These are phyloP conservation scores for Wallacemonas rigidus DNA, from an alignment of 208 protist genomes.

Conservation along the genomic window DNA sequence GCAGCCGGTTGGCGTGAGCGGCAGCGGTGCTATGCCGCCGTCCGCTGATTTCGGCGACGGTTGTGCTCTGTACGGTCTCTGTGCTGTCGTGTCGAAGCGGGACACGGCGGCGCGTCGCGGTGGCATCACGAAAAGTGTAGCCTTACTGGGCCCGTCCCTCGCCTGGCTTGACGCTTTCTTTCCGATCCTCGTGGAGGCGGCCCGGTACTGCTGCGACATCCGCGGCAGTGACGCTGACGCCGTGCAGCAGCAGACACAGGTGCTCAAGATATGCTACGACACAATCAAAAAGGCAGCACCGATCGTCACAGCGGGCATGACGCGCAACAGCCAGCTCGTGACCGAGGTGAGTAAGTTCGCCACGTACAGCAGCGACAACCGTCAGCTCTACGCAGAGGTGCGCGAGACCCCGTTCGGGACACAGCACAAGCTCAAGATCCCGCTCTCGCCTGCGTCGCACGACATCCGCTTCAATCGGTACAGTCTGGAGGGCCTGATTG, in stretches of 20 bases:
- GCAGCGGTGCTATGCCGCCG: not conserved
- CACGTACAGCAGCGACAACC: conserved; percentile 33
- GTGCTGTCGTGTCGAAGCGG: conserved; percentile 69
- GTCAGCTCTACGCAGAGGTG: conserved; percentile 41
- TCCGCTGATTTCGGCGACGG: conserved; percentile 1
- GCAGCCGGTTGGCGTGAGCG: too few relatives aligned
- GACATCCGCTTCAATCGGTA: conserved; percentile 57
- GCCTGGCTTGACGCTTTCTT: conserved; percentile 79
- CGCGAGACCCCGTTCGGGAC: conserved; percentile 50
- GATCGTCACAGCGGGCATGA: conserved; percentile 25
- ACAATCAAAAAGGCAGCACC: conserved; percentile 41
- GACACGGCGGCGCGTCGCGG: conserved; percentile 64
- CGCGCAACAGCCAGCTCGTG: conserved; percentile 32
- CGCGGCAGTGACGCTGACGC: conserved; percentile 52
- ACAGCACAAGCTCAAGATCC: conserved; percentile 45
- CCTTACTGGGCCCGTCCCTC: conserved; percentile 63
- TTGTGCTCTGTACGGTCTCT: conserved; percentile 61
- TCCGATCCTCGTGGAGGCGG: conserved; percentile 60
- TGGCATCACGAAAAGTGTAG: conserved; percentile 82
- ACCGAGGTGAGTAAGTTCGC: conserved; percentile 41
- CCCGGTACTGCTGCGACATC: conserved; percentile 71
- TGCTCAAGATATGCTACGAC: conserved; percentile 64
- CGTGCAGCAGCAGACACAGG: conserved; percentile 43
- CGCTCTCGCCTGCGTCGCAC: conserved; percentile 45
- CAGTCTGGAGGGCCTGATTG: conserved; percentile 66